Evolutionary conservation across 176 grass and related monocot genomes (phyloP).

Genomic region (Sorghum bicolor): Sorghum_bicolor_NCBIv3 NC_012870.2:73913001-73913500

Average conservation of each 20-base stretch:
- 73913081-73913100: conserved; percentile 23
- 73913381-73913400: conserved; percentile 11
- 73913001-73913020: conserved; percentile 40
- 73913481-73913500: background rate
- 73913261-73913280: conserved; percentile 85
- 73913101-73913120: conserved; percentile 50
- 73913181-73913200: conserved; percentile 54
- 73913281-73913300: conserved; percentile 85
- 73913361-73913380: conserved; percentile 45
- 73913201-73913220: conserved; percentile 45
- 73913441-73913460: background rate
- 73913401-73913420: conserved; percentile 15
- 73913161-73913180: conserved; percentile 60
- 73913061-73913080: conserved; percentile 27
- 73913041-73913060: conserved; percentile 48
- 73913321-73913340: conserved; percentile 93
- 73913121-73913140: conserved; percentile 51
- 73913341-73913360: conserved; percentile 84
- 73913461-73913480: background rate
- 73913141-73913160: conserved; percentile 42
- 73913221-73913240: conserved; percentile 34
- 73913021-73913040: conserved; percentile 36
- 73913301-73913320: conserved; percentile 60
- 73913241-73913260: conserved; percentile 30
- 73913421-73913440: background rate